phyloP scores from a whole-genome alignment of 202 grass and related monocot species.

The Panicum virgatum region DNA sequence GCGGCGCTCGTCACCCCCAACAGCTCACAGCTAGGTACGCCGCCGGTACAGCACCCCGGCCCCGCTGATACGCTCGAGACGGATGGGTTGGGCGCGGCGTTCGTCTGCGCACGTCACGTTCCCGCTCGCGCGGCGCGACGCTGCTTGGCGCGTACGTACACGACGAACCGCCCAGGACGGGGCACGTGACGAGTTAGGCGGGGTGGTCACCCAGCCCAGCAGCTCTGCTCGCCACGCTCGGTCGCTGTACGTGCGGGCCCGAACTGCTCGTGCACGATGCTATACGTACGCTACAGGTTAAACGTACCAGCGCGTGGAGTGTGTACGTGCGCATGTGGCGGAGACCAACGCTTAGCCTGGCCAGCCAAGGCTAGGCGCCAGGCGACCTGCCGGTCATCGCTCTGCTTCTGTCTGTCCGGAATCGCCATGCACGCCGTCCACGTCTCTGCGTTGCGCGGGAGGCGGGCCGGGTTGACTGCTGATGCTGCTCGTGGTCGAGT shows the following conservation, averaged over 20 bases:
- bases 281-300: background rate
- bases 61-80: too few relatives aligned
- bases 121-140: background rate
- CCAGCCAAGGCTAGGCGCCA: background rate
- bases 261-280: background rate
- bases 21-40: too few relatives aligned
- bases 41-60: too few relatives aligned
- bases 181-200: slow-evolving; percentile 9
- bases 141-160: background rate
- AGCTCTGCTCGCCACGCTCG: background rate
- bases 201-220: background rate
- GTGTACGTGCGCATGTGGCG: background rate
- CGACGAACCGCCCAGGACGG: background rate
- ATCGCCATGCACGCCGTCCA: too few relatives aligned
- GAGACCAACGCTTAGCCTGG: background rate
- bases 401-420: too few relatives aligned
- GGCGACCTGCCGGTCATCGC: background rate
- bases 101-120: background rate
- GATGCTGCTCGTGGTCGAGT: too few relatives aligned
- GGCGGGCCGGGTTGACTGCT: too few relatives aligned
- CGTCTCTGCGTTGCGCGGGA: too few relatives aligned
- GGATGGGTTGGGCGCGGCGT: too few relatives aligned
- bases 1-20: too few relatives aligned
- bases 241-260: background rate
- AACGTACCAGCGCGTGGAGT: background rate